Evolutionary conservation across 495 filamentous ascomycete genomes (phyloP).

Genomic region (Podospora appendiculata): DNA sequence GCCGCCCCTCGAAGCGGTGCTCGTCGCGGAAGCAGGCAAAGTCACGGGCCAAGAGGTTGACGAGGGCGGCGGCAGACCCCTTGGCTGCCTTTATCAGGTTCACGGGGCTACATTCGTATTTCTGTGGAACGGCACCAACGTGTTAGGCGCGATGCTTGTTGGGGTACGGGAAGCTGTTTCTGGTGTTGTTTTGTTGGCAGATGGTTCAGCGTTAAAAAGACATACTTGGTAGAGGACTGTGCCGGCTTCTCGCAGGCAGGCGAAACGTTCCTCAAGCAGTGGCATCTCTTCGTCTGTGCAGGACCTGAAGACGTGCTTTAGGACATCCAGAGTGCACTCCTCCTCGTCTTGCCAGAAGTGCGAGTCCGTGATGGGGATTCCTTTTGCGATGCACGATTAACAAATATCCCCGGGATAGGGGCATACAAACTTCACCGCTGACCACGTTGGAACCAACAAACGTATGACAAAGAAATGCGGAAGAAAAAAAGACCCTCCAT

Average conservation of each 20-base stretch:
- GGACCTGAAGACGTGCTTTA: conserved; percentile 78
- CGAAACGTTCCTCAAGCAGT: conserved; percentile 66
- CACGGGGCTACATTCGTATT: conserved; percentile 67
- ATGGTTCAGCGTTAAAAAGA: background rate
- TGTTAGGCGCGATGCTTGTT: conserved; percentile 8
- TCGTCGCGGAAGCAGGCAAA: conserved; percentile 87
- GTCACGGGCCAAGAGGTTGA: conserved; percentile 70
- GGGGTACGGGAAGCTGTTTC: conserved; percentile 5
- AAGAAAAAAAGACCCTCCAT: too few relatives aligned
- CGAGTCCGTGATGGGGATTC: conserved; percentile 81
- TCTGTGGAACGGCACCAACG: conserved; percentile 40
- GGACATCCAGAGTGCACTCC: conserved; percentile 64
- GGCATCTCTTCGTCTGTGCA: conserved; percentile 82
- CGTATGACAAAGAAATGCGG: too few relatives aligned
- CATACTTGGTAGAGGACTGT: conserved; percentile 75
- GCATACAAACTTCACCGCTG: too few relatives aligned
- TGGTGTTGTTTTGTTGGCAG: background rate
- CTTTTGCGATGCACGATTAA: conserved; percentile 30
- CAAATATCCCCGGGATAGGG: background rate
- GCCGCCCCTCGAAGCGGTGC: conserved; percentile 59
- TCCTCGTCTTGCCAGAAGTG: conserved; percentile 78
- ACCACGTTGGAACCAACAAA: too few relatives aligned
- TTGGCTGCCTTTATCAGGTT: conserved; percentile 70
- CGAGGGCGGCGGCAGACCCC: conserved; percentile 71
- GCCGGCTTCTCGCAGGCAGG: conserved; percentile 79